phyloP scores from a whole-genome alignment of 2,329 filamentous ascomycete species.

The Lachnellula suecica region DNA sequence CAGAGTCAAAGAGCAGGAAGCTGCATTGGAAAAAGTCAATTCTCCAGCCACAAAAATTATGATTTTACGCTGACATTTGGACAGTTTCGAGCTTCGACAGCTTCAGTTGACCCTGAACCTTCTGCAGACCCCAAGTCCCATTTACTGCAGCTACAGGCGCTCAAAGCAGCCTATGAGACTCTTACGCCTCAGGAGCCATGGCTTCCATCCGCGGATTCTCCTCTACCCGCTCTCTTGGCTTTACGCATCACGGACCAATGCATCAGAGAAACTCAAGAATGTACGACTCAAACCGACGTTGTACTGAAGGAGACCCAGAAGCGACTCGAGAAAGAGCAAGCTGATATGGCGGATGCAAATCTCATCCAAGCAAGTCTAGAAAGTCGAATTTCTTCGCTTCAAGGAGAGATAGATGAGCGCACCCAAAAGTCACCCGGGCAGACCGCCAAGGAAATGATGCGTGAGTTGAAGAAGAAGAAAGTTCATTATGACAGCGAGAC shows the following conservation, averaged over 20 bases:
- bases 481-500: conserved; percentile 61
- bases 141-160: conserved; percentile 45
- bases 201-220: conserved; percentile 65
- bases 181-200: conserved; percentile 62
- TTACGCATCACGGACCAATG: conserved; percentile 65
- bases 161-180: conserved; percentile 66
- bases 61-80: too few species aligned
- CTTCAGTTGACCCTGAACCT: conserved; percentile 24
- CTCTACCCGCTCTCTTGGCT: conserved; percentile 70
- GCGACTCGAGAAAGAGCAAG: conserved; percentile 50
- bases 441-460: conserved; percentile 61
- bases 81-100: conserved; percentile 29
- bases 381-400: conserved; percentile 58
- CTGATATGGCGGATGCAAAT: conserved; percentile 53
- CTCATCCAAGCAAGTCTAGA: conserved; percentile 53
- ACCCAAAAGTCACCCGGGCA: conserved; percentile 60
- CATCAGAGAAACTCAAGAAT: conserved; percentile 61
- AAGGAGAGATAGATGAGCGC: conserved; percentile 54
- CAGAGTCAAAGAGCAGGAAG: conserved; percentile 54
- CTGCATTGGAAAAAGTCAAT: conserved; percentile 45
- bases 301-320: conserved; percentile 44
- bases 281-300: conserved; percentile 47
- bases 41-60: background rate
- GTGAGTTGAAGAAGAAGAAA: conserved; percentile 58
- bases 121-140: conserved; percentile 35